Conservation (phyloP, 441 rosid genomes). For the Pelargonium cotyledonis region DNA sequence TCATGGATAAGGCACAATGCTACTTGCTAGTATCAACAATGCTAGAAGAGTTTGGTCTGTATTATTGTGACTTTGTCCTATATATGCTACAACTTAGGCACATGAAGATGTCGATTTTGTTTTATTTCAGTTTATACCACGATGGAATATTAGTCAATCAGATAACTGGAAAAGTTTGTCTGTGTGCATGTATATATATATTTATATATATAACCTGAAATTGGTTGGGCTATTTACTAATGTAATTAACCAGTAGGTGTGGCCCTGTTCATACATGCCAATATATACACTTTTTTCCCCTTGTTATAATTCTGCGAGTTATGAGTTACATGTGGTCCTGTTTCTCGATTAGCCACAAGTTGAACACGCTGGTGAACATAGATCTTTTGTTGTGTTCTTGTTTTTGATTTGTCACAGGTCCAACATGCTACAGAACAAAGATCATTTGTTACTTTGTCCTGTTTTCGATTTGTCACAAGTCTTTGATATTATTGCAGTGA, state of each 20-base stretch:
- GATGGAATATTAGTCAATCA: neutral
- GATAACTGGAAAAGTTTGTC: too few species aligned
- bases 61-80: neutral
- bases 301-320: neutral
- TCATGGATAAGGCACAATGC: neutral
- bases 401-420: neutral
- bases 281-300: neutral
- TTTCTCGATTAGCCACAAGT: neutral
- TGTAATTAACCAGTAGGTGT: neutral
- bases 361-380: slow-evolving; percentile 3
- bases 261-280: neutral
- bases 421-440: neutral
- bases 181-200: too few species aligned
- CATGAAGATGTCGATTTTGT: neutral
- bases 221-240: neutral
- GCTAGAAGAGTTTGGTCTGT: neutral
- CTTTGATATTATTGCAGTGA: neutral
- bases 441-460: neutral
- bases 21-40: neutral
- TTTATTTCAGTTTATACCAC: neutral
- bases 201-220: neutral
- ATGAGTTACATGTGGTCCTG: slow-evolving; percentile 6
- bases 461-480: slow-evolving; percentile 2
- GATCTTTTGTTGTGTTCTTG: neutral
- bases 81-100: neutral